These are phyloP conservation scores for Boletus mariae DNA, from an alignment of 1,284 basidiomycete genomes.

Conservation along the genomic window DNA sequence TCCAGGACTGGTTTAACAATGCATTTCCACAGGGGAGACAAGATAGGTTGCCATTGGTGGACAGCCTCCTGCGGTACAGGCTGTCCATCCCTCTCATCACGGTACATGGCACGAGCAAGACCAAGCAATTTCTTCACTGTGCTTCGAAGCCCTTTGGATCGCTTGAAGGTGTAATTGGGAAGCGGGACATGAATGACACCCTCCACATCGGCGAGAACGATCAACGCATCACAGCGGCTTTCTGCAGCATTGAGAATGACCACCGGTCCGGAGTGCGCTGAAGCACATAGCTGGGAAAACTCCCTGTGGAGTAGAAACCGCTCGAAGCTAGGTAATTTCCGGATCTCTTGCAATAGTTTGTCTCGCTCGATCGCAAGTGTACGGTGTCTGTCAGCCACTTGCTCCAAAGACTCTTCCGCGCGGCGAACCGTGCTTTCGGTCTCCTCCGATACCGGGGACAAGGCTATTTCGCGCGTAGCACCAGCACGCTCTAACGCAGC, in stretches of 20 bases:
- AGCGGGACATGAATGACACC: constrained; percentile 5
- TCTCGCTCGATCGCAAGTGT: constrained; percentile 7
- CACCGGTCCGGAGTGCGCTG: constrained; percentile 9
- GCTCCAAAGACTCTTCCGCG: not conserved
- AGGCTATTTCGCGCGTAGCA: not conserved
- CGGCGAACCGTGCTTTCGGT: not conserved
- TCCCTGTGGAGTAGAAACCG: constrained; percentile 8
- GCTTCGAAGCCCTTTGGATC: not conserved
- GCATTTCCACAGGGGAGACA: constrained; percentile 4
- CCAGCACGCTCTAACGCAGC: not conserved
- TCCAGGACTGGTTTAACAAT: constrained; percentile 10
- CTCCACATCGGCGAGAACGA: not conserved
- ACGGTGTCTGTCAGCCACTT: constrained; percentile 3
- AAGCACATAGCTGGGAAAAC: constrained; percentile 1
- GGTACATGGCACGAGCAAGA: not conserved
- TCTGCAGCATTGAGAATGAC: constrained; percentile 9
- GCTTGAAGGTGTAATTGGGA: not conserved
- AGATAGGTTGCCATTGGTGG: not conserved
- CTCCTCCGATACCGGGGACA: not conserved
- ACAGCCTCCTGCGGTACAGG: not conserved
- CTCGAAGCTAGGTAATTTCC: constrained; percentile 7
- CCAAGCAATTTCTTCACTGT: not conserved
- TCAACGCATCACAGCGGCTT: constrained; percentile 7
- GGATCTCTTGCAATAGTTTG: constrained; percentile 4
- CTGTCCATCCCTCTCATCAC: not conserved